These are phyloP conservation scores for Lactarius quietus DNA, from an alignment of 768 basidiomycete species.

Conservation along the genomic window DNA sequence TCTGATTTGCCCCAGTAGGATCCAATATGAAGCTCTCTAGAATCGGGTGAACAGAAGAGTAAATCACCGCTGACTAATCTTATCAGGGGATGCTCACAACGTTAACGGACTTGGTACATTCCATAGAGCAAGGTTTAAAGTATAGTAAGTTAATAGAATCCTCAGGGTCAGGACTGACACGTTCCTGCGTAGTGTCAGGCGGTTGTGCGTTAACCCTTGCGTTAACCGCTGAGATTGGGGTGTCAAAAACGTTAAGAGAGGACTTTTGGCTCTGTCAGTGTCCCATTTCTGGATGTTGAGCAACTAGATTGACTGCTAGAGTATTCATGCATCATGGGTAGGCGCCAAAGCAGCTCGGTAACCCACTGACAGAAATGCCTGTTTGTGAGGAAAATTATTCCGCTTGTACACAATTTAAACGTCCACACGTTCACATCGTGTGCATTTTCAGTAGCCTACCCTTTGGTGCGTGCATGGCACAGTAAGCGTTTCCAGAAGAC, in stretches of 20 bases:
- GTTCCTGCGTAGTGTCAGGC: not conserved
- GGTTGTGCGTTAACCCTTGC: not conserved
- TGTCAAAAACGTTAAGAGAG: not conserved
- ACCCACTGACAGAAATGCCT: not conserved
- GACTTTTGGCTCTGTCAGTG: not conserved
- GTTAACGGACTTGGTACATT: not conserved
- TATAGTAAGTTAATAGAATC: too few species aligned
- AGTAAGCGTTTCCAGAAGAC: not conserved
- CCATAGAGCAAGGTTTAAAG: not conserved
- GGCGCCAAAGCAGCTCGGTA: not conserved
- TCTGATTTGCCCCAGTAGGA: not conserved
- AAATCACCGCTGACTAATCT: not conserved
- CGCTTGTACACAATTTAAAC: not conserved
- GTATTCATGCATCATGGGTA: too few species aligned
- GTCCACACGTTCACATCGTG: not conserved
- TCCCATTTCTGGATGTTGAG: not conserved
- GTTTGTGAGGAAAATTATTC: not conserved
- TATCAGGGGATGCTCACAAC: not conserved
- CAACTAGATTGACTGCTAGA: not conserved
- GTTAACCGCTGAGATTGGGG: not conserved
- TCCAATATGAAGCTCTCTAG: not conserved
- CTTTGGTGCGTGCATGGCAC: not conserved
- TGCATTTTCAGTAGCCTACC: not conserved
- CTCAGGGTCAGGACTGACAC: conserved; percentile 5
- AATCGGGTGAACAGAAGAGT: not conserved